A percentile compares a stretch with the other conserved stretches of the same genome.
Conservation (phyloP, 345 rosid species). For the Eucalyptus regnans region DNA sequence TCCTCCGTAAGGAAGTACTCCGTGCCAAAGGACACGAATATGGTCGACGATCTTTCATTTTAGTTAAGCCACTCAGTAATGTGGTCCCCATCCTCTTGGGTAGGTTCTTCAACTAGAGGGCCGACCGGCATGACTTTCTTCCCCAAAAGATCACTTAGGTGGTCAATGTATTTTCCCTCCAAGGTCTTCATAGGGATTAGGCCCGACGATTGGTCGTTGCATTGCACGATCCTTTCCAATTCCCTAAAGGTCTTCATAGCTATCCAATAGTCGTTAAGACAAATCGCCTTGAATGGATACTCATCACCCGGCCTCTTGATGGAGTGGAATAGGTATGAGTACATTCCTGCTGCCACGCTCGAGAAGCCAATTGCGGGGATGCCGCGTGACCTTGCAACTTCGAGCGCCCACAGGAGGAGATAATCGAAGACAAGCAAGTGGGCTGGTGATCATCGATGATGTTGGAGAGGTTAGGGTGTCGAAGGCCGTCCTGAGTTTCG, state of each 20-base stretch:
- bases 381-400: neutral
- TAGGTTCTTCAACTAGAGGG: slow-evolving; percentile 9
- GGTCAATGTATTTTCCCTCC: slow-evolving; percentile 17
- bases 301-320: neutral
- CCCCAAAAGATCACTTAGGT: neutral
- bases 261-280: neutral
- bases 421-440: slow-evolving; percentile 14
- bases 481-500: slow-evolving; percentile 9
- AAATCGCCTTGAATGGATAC: slow-evolving; percentile 2
- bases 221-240: neutral
- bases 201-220: neutral
- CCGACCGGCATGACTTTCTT: slow-evolving; percentile 22
- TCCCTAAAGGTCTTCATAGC: no score
- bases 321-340: neutral
- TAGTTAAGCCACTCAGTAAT: slow-evolving; percentile 12
- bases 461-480: slow-evolving; percentile 1
- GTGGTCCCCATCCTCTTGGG: neutral
- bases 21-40: slow-evolving; percentile 23
- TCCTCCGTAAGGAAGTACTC: slow-evolving; percentile 14
- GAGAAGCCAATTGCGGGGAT: slow-evolving; percentile 11
- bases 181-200: slow-evolving; percentile 15
- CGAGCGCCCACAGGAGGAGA: slow-evolving; percentile 22
- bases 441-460: slow-evolving; percentile 4
- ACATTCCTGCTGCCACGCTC: neutral
- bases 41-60: slow-evolving; percentile 1